Evolutionary conservation across 768 basidiomycete species (phyloP).

Genomic region (Boletus rubescentipes): DNA sequence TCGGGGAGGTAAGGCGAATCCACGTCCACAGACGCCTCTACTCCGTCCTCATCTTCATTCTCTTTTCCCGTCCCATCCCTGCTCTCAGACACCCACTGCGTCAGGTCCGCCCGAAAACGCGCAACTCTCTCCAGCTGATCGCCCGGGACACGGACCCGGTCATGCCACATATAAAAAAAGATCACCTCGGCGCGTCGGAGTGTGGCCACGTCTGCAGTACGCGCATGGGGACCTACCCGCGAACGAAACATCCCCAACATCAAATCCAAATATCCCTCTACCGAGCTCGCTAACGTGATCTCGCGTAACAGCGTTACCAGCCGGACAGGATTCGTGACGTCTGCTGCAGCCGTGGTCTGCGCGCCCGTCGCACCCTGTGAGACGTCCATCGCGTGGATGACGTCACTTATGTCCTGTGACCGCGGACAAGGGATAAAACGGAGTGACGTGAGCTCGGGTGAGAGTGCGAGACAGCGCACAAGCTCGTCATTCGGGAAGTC

Average conservation of each 20-base stretch:
- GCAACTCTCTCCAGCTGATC: background rate
- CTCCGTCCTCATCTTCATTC: background rate
- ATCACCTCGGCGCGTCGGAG: slow-evolving; percentile 10
- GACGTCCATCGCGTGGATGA: slow-evolving; percentile 7
- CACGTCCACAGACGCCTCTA: slow-evolving; percentile 8
- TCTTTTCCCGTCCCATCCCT: background rate
- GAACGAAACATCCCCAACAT: slow-evolving; percentile 13
- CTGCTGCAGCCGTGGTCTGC: background rate
- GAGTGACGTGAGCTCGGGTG: slow-evolving; percentile 10
- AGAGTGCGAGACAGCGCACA: slow-evolving; percentile 17
- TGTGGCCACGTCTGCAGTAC: background rate
- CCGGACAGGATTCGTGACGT: background rate
- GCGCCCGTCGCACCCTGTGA: background rate
- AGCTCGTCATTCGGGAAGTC: slow-evolving; percentile 19
- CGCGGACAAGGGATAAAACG: slow-evolving; percentile 18
- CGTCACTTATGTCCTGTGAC: slow-evolving; percentile 12
- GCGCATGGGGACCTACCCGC: slow-evolving; percentile 2
- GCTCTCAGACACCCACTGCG: background rate
- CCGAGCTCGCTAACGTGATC: slow-evolving; percentile 17
- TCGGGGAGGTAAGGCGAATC: slow-evolving; percentile 9
- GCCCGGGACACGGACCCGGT: background rate
- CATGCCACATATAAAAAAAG: slow-evolving; percentile 14
- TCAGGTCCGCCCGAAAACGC: background rate
- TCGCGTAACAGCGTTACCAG: slow-evolving; percentile 12
- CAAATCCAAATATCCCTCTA: slow-evolving; percentile 4